A percentile compares a stretch with the other conserved stretches of the same genome.
Evolutionary conservation across 78 protist species (phyloP).

Genomic region (Dictyostelium brefeldianum): DNA sequence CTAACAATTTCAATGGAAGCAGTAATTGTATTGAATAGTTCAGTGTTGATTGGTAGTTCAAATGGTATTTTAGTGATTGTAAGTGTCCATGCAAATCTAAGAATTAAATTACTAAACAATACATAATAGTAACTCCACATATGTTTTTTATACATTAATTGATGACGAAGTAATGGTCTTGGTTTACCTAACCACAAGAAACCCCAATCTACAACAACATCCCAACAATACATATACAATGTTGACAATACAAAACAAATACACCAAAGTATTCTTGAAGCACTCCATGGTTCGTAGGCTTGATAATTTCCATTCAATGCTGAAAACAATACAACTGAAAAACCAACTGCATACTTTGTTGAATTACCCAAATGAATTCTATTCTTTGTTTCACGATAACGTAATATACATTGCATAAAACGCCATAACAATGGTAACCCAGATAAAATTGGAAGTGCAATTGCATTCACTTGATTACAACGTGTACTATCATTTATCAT

Average conservation of each 20-base stretch:
- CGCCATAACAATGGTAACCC: slow-evolving; percentile 74
- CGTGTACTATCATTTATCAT: slow-evolving; percentile 34
- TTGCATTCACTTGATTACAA: slow-evolving; percentile 39
- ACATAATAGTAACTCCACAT: slow-evolving; percentile 63
- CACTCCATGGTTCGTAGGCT: slow-evolving; percentile 72
- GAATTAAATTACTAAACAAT: slow-evolving; percentile 42
- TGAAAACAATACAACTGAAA: slow-evolving; percentile 59
- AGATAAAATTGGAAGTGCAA: slow-evolving; percentile 69
- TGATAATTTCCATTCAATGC: slow-evolving; percentile 72
- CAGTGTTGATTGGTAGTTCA: slow-evolving; percentile 56
- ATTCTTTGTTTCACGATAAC: slow-evolving; percentile 21
- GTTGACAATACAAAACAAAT: slow-evolving; percentile 65
- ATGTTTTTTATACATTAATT: slow-evolving; percentile 46
- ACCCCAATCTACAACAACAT: slow-evolving; percentile 78
- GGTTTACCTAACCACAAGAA: slow-evolving; percentile 64
- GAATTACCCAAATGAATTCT: slow-evolving; percentile 63
- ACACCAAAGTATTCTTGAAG: slow-evolving; percentile 66
- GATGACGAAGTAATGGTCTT: slow-evolving; percentile 59
- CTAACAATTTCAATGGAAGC: slow-evolving; percentile 45
- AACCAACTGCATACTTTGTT: slow-evolving; percentile 79
- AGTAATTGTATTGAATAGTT: slow-evolving; percentile 47
- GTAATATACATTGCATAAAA: slow-evolving; percentile 58
- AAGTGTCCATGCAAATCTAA: slow-evolving; percentile 77
- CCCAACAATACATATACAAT: slow-evolving; percentile 76
- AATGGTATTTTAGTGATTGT: slow-evolving; percentile 46